phyloP scores from a whole-genome alignment of 2,329 filamentous ascomycete species.

The Alternaria triticimaculans region DNA sequence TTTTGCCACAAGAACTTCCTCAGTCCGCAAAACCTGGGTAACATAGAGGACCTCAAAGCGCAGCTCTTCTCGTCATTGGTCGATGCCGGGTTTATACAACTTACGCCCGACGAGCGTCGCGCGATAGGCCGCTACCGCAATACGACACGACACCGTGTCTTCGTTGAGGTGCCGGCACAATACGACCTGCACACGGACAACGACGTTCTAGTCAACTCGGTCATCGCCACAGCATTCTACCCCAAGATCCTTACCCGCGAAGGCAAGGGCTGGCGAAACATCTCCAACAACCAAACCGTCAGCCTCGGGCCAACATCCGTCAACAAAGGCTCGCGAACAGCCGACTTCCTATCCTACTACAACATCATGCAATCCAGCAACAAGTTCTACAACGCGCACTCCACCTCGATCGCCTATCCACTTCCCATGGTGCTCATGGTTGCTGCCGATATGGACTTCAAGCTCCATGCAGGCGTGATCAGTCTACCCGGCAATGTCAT shows the following conservation, averaged over 20 bases:
- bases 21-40: conserved; percentile 82
- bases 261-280: conserved; percentile 85
- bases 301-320: conserved; percentile 87
- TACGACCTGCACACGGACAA: conserved; percentile 80
- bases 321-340: conserved; percentile 68
- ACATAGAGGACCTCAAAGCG: conserved; percentile 94
- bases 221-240: conserved; percentile 95
- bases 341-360: conserved; percentile 92
- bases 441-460: conserved; percentile 81
- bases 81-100: conserved; percentile 80
- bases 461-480: conserved; percentile 87
- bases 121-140: conserved; percentile 73
- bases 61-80: conserved; percentile 85
- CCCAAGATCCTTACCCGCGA: conserved; percentile 88
- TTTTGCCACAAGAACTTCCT: conserved; percentile 97
- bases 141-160: conserved; percentile 70
- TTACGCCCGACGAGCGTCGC: conserved; percentile 75
- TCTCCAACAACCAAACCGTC: conserved; percentile 90
- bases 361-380: conserved; percentile 94
- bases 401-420: conserved; percentile 72
- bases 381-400: conserved; percentile 83
- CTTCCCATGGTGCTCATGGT: conserved; percentile 76
- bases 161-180: conserved; percentile 80
- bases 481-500: conserved; percentile 86
- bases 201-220: conserved; percentile 77